Percentiles rank a stretch among this genome's conserved stretches.
phyloP scores from a whole-genome alignment of 139 green algal genomes.

The Prasinococcaceae sp. region DNA sequence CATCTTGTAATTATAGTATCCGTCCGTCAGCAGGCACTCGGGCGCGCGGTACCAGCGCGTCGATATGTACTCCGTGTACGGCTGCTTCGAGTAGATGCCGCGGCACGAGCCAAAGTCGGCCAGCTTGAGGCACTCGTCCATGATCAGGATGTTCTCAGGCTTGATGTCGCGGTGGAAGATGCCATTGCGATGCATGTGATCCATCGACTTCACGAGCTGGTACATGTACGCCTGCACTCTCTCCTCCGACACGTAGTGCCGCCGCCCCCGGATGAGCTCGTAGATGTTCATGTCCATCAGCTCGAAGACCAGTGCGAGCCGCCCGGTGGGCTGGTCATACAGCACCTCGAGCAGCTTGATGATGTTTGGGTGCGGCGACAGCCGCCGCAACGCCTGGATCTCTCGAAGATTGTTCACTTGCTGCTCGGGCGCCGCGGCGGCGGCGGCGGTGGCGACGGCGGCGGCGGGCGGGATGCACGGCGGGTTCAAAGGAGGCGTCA shows the following conservation, averaged over 20 bases:
- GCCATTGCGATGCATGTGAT: conserved; percentile 75
- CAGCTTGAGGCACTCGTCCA: conserved; percentile 69
- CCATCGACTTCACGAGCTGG: conserved; percentile 71
- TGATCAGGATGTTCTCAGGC: conserved; percentile 77
- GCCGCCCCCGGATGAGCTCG: conserved; percentile 60
- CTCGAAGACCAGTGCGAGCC: conserved; percentile 78
- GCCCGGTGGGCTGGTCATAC: conserved; percentile 71
- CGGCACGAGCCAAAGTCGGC: conserved; percentile 69
- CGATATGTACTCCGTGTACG: conserved; percentile 78
- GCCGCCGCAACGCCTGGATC: conserved; percentile 61
- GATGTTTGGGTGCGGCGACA: conserved; percentile 64
- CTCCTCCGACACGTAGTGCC: conserved; percentile 68
- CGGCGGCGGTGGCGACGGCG: too few relatives aligned
- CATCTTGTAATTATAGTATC: conserved; percentile 84
- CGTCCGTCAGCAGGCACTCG: conserved; percentile 72
- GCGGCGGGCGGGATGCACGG: too few relatives aligned
- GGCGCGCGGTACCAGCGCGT: conserved; percentile 52
- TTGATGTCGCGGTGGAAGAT: conserved; percentile 83
- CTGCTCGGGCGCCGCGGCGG: not conserved
- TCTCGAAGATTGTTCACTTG: conserved; percentile 68
- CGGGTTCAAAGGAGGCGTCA: too few relatives aligned
- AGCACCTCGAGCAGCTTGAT: conserved; percentile 73
- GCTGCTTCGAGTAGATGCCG: conserved; percentile 64
- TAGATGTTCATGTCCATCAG: conserved; percentile 67
- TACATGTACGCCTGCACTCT: conserved; percentile 62